Conservation (phyloP, 176 grass and related monocot genomes). For the Oryza meridionalis region DNA sequence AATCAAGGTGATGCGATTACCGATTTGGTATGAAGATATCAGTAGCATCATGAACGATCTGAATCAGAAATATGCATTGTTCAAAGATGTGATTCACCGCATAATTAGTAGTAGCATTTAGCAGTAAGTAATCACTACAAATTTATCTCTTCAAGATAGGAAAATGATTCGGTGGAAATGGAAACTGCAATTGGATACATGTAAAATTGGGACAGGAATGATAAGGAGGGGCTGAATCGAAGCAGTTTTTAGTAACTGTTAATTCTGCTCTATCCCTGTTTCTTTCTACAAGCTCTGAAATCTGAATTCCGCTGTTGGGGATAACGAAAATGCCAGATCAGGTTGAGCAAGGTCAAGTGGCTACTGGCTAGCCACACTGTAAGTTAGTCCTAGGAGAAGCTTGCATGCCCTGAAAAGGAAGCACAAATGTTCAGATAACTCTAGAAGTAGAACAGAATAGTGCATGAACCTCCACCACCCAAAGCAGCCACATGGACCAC, state of each 20-base stretch:
- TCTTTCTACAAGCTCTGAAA: neutral
- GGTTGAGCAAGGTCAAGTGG: neutral
- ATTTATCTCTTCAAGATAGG: neutral
- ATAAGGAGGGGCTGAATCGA: neutral
- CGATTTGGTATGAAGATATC: too few relatives aligned
- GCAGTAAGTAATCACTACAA: neutral
- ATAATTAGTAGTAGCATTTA: neutral
- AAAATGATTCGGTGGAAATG: neutral
- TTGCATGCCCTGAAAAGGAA: neutral
- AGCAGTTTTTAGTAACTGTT: neutral
- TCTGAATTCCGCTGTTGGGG: neutral
- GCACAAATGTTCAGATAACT: neutral
- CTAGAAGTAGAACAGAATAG: neutral
- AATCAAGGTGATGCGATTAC: neutral
- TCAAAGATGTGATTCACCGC: neutral
- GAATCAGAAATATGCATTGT: neutral
- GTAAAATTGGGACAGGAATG: neutral
- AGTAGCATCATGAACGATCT: neutral
- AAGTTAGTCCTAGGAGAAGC: neutral
- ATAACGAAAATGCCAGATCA: constrained; percentile 25
- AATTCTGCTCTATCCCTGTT: neutral
- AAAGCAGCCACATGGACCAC: constrained; percentile 13
- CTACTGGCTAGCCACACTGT: neutral
- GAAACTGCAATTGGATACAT: neutral
- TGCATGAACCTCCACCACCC: neutral